These are phyloP conservation scores for Kluyveromyces siamensis DNA, from an alignment of 805 yeast genomes.

Conservation along the genomic window DNA sequence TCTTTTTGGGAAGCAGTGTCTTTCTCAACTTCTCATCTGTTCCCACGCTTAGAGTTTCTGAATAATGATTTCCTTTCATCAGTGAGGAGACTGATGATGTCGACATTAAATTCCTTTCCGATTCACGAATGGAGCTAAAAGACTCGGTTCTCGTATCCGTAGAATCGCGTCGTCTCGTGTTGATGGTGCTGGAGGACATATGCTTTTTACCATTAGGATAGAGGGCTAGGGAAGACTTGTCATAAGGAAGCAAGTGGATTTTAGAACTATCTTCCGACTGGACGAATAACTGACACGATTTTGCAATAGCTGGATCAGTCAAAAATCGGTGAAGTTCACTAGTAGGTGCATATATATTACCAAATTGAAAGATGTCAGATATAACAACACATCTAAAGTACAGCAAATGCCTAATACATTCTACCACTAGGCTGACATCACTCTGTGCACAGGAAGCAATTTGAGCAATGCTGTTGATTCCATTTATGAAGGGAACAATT, in stretches of 20 bases:
- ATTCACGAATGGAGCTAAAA: neutral
- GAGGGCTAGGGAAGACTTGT: constrained; percentile 2
- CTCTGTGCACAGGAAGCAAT: constrained; percentile 77
- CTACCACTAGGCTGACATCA: constrained; percentile 66
- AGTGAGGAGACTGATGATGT: neutral
- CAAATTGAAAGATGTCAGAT: constrained; percentile 81
- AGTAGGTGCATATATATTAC: constrained; percentile 84
- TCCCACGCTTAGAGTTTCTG: constrained; percentile 2
- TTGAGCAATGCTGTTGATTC: constrained; percentile 70
- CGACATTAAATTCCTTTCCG: constrained; percentile 2
- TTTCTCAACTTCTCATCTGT: constrained; percentile 5
- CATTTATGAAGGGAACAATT: constrained; percentile 78
- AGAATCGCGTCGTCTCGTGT: constrained; percentile 4
- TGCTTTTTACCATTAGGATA: constrained; percentile 1
- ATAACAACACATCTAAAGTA: constrained; percentile 81
- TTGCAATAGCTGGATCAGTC: constrained; percentile 53
- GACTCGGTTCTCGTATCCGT: constrained; percentile 4
- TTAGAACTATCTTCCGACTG: constrained; percentile 33
- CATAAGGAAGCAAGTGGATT: constrained; percentile 26
- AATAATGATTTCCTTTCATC: neutral
- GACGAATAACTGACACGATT: constrained; percentile 81
- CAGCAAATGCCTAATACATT: constrained; percentile 83
- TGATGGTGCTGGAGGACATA: neutral
- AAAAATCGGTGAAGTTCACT: constrained; percentile 63
- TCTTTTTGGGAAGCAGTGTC: constrained; percentile 46